A percentile compares a stretch with the other conserved stretches of the same genome.
phyloP scores from a whole-genome alignment of 495 filamentous ascomycete species.

The Cairneyella variabilis region DNA sequence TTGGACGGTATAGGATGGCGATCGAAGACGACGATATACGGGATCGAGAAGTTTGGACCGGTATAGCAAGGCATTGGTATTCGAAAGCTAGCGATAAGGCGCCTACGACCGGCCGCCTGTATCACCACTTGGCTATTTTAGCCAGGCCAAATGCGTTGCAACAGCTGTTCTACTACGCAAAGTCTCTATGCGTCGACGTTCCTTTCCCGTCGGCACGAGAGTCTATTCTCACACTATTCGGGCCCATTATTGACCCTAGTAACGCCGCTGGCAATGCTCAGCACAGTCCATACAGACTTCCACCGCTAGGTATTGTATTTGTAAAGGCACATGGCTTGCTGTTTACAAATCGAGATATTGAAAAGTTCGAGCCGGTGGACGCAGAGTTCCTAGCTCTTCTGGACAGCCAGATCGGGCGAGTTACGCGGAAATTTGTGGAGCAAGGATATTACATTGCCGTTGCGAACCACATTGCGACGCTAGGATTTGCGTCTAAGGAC shows the following conservation, averaged over 20 bases:
- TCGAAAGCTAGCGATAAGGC: constrained; percentile 67
- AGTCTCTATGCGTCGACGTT: constrained; percentile 27
- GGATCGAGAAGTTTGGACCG: constrained; percentile 76
- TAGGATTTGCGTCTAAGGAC: constrained; percentile 11
- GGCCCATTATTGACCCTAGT: constrained; percentile 6
- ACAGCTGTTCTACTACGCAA: constrained; percentile 69
- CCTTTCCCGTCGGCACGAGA: constrained; percentile 17
- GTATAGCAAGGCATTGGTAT: constrained; percentile 77
- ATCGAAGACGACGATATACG: constrained; percentile 68
- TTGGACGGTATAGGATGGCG: constrained; percentile 64
- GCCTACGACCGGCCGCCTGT: constrained; percentile 60
- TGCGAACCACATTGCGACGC: constrained; percentile 11
- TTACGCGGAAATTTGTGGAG: constrained; percentile 58
- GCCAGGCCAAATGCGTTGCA: constrained; percentile 67
- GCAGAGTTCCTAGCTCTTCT: constrained; percentile 48
- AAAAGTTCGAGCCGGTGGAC: constrained; percentile 41
- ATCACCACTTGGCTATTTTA: constrained; percentile 80
- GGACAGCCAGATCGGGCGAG: constrained; percentile 53
- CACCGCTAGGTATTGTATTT: constrained; percentile 42
- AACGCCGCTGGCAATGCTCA: neutral
- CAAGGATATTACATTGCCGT: constrained; percentile 59
- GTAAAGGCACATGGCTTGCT: constrained; percentile 62
- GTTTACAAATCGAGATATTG: constrained; percentile 50
- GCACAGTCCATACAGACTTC: constrained; percentile 18
- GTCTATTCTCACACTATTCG: constrained; percentile 21